phyloP scores from a whole-genome alignment of 2,329 filamentous ascomycete genomes.

The Botrytis hyacinthi region DNA sequence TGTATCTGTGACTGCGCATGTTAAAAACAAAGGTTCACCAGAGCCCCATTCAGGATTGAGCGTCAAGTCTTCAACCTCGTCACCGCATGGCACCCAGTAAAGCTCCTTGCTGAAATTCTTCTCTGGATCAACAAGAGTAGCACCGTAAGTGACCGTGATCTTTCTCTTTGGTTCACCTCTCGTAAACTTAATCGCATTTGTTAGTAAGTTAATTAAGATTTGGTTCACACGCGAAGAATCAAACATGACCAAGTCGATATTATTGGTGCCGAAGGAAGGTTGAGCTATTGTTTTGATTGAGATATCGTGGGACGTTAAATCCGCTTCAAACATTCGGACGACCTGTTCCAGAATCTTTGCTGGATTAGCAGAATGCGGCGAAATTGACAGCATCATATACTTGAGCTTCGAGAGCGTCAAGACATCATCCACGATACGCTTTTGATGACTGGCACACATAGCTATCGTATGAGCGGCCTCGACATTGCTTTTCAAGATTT shows the following conservation, averaged over 20 bases:
- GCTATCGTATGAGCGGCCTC: conserved; percentile 77
- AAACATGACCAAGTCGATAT: conserved; percentile 63
- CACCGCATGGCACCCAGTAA: conserved; percentile 29
- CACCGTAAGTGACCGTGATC: conserved; percentile 44
- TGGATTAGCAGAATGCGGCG: conserved; percentile 67
- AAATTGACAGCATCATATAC: conserved; percentile 69
- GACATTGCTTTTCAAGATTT: conserved; percentile 51
- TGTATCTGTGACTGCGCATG: conserved; percentile 73
- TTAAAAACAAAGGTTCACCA: conserved; percentile 59
- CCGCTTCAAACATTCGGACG: conserved; percentile 76
- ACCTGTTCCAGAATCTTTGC: conserved; percentile 59
- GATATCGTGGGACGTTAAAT: conserved; percentile 68
- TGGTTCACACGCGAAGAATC: conserved; percentile 76
- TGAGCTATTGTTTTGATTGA: conserved; percentile 64
- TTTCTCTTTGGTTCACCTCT: conserved; percentile 59
- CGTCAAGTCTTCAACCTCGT: conserved; percentile 25
- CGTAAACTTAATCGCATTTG: conserved; percentile 83
- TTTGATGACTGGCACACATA: conserved; percentile 76
- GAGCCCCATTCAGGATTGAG: conserved; percentile 36
- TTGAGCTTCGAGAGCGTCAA: conserved; percentile 74
- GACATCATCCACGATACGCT: conserved; percentile 74
- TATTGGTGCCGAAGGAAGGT: conserved; percentile 55
- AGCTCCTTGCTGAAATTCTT: conserved; percentile 25
- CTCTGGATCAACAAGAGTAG: conserved; percentile 25
- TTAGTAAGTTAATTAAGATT: conserved; percentile 77